phyloP scores from a whole-genome alignment of 768 basidiomycete genomes.

The Naganishia onofrii region DNA sequence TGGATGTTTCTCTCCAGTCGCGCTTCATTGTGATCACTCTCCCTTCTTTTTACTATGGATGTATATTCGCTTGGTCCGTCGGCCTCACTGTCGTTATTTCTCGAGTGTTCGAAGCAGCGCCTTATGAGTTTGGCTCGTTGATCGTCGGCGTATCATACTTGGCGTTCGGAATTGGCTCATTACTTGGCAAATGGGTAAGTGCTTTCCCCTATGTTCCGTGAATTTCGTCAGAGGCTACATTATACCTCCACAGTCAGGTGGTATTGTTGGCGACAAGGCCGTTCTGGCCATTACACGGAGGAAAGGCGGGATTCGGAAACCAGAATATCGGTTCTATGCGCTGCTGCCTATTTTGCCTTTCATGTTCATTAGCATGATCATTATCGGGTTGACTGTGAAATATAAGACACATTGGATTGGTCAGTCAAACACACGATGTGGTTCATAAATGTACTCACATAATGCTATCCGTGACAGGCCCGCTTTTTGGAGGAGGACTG shows the following conservation, averaged over 20 bases:
- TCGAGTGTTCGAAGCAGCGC: conserved; percentile 34
- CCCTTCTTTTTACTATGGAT: conserved; percentile 39
- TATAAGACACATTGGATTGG: conserved; percentile 35
- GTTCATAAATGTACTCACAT: too few relatives aligned
- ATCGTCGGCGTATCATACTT: conserved; percentile 36
- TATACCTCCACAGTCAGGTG: too few relatives aligned
- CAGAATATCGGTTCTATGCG: conserved; percentile 38
- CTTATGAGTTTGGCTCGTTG: conserved; percentile 35
- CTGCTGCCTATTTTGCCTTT: conserved; percentile 39
- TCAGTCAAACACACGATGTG: not conserved
- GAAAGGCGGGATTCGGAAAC: conserved; percentile 35
- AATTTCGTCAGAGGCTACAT: too few relatives aligned
- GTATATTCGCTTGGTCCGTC: conserved; percentile 37
- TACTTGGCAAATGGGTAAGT: conserved; percentile 38
- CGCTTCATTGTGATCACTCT: conserved; percentile 35
- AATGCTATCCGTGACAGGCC: too few relatives aligned
- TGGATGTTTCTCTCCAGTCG: not conserved
- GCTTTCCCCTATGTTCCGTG: not conserved
- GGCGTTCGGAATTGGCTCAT: conserved; percentile 36
- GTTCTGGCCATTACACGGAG: conserved; percentile 29
- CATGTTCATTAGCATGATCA: conserved; percentile 36
- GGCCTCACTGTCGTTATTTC: conserved; percentile 38
- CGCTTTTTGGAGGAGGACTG: too few relatives aligned
- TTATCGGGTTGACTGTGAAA: conserved; percentile 34
- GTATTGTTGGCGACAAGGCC: conserved; percentile 39